Evolutionary conservation across 1,284 basidiomycete species (phyloP).

Genomic region (Moesziomyces aphidis): DNA sequence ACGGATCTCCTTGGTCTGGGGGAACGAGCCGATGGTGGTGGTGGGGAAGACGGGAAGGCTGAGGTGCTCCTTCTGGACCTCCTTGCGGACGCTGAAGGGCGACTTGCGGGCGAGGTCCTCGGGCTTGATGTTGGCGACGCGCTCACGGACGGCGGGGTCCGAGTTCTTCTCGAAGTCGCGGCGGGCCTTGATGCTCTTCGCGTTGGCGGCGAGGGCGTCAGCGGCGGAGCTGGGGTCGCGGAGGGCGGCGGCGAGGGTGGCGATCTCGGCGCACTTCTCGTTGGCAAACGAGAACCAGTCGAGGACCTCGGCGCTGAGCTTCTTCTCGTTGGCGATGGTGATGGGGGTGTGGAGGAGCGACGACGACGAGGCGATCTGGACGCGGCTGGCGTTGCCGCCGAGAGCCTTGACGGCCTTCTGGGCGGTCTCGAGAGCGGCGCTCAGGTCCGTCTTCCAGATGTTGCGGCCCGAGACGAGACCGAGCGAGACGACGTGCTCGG

Average conservation of each 20-base stretch:
- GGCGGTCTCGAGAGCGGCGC: slow-evolving; percentile 82
- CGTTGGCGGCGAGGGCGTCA: slow-evolving; percentile 73
- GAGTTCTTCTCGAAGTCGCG: slow-evolving; percentile 96
- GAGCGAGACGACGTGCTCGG: slow-evolving; percentile 83
- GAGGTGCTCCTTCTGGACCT: slow-evolving; percentile 88
- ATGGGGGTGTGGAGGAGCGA: slow-evolving; percentile 99
- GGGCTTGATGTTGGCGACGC: slow-evolving; percentile 89
- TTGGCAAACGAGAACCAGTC: slow-evolving; percentile 99
- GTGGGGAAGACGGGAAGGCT: slow-evolving; percentile 97
- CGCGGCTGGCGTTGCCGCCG: slow-evolving; percentile 72
- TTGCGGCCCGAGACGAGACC: slow-evolving; percentile 98
- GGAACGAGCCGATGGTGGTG: slow-evolving; percentile 98
- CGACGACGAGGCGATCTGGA: slow-evolving; percentile 94
- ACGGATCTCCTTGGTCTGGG: slow-evolving; percentile 93
- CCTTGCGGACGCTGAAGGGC: slow-evolving; percentile 87
- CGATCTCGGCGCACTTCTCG: slow-evolving; percentile 94
- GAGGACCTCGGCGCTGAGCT: slow-evolving; percentile 88
- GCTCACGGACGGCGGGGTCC: slow-evolving; percentile 94
- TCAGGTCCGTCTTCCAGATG: slow-evolving; percentile 99
- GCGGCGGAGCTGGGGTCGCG: slow-evolving; percentile 54
- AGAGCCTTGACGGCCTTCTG: slow-evolving; percentile 76
- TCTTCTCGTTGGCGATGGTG: slow-evolving; percentile 91
- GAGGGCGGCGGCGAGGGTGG: slow-evolving; percentile 77
- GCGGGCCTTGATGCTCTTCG: slow-evolving; percentile 89
- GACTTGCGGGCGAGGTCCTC: slow-evolving; percentile 91